A percentile compares a stretch with the other conserved stretches of the same genome.
phyloP scores from a whole-genome alignment of 352 stramenopile species.

The Phytopythium aichiense region DNA sequence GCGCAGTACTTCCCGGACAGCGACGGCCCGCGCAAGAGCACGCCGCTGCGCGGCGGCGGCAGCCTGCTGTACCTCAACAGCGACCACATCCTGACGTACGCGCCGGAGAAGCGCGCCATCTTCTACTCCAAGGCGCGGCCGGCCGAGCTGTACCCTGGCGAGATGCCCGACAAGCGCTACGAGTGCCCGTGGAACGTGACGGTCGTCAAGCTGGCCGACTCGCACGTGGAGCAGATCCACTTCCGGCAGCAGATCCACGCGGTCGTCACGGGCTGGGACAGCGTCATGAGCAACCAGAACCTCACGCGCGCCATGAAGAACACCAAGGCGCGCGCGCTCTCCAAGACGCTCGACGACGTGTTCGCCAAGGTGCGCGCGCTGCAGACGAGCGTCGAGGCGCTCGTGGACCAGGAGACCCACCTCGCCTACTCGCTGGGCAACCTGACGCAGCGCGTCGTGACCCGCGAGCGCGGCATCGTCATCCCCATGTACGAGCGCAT shows the following conservation, averaged over 20 bases:
- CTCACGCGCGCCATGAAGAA: slow-evolving; percentile 10
- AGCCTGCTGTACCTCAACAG: slow-evolving; percentile 65
- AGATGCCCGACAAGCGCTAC: slow-evolving; percentile 31
- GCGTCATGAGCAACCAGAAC: not conserved
- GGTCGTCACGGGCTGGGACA: slow-evolving; percentile 23
- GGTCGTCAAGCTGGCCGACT: slow-evolving; percentile 27
- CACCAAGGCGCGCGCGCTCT: slow-evolving; percentile 17
- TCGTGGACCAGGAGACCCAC: slow-evolving; percentile 16
- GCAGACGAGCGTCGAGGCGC: slow-evolving; percentile 11
- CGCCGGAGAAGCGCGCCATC: slow-evolving; percentile 34
- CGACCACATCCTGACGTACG: slow-evolving; percentile 50
- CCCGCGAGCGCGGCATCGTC: slow-evolving; percentile 25
- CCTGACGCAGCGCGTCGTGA: slow-evolving; percentile 13
- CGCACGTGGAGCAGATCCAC: slow-evolving; percentile 34
- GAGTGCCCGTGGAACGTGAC: slow-evolving; percentile 59
- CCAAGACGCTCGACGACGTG: not conserved
- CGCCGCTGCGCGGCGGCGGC: slow-evolving; percentile 4
- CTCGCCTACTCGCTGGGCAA: slow-evolving; percentile 20
- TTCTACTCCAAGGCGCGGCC: slow-evolving; percentile 44
- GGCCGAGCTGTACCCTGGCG: slow-evolving; percentile 45
- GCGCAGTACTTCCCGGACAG: slow-evolving; percentile 58
- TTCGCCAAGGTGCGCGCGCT: slow-evolving; percentile 1
- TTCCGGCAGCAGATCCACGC: slow-evolving; percentile 44
- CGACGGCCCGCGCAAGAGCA: slow-evolving; percentile 6
- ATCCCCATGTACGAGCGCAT: slow-evolving; percentile 38